Evolutionary conservation across 2,329 filamentous ascomycete genomes (phyloP), one percentile per base, ranked within the genome.

Genomic region (Dactylellina parvicollis): DNA sequence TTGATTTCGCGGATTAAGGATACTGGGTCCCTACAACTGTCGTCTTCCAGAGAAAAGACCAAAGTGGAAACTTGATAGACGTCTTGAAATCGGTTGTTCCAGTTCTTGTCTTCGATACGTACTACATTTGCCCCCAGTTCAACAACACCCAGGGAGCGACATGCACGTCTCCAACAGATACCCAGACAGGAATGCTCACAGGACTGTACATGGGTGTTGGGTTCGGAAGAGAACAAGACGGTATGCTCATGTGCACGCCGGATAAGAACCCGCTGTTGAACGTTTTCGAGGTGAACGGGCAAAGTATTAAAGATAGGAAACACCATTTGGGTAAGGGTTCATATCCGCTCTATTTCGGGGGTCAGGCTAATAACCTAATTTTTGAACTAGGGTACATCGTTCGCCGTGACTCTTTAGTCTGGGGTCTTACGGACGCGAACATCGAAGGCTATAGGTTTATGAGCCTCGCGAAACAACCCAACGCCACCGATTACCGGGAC

Each of bases 231-330:
- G 70, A 74, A 10, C 61, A 62, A 18, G 55, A 74, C 26, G 70
- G 70, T 1, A 73, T 73, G 69, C 3, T 66, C 1, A 57, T 46
- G 61, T 74, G 61, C 16, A 74, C 62, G 7, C 70, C 70, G 2
- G 70, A 74, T 40, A 74, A 74, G 46, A 74, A 74, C 22, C 70
- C 62, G 1, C 18, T 74, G 10, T 57, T 67, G 34, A 74, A 74
- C 30, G 54, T 74, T 1, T 40, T 34, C 12, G 59, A 66, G 28
- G 62, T 67, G 5, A 62, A 56, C 18, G 70, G 62, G 4, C n/a
- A 26, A 38, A 57, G 36, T 54, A 49, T 74, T 14, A 20, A 3
- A 8, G 42, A 30, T 0, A 26, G 7, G 22, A 52, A 49, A 34
- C 44, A 64, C 16, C 57, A 57, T 34, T 40, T 71, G 9, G 59